phyloP scores from a whole-genome alignment of 495 filamentous ascomycete genomes.

The Neurospora tetraspora region DNA sequence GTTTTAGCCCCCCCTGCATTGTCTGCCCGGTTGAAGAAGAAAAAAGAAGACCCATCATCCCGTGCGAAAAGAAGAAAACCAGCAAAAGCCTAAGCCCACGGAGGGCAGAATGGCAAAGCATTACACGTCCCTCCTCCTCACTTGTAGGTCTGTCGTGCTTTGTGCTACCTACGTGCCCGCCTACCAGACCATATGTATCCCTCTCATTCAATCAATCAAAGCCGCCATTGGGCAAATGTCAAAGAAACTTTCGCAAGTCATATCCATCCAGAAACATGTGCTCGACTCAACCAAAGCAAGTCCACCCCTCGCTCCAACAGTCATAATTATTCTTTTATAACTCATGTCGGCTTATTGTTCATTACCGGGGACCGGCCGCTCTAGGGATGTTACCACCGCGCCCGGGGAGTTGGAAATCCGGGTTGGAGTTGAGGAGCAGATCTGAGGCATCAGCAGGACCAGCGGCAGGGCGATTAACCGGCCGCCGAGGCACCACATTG shows the following conservation, averaged over 20 bases:
- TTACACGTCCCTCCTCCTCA: not conserved
- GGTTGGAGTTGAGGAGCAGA: constrained; percentile 56
- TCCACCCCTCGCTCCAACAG: not conserved
- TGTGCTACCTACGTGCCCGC: not conserved
- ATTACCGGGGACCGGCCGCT: constrained; percentile 7
- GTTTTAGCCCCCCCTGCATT: not conserved
- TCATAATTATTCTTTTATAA: not conserved
- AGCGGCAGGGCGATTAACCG: constrained; percentile 33
- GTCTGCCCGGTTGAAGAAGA: not conserved
- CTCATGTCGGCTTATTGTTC: not conserved
- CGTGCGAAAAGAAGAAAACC: not conserved
- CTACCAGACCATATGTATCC: not conserved
- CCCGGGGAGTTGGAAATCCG: constrained; percentile 58
- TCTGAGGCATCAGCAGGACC: constrained; percentile 21
- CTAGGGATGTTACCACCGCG: constrained; percentile 13
- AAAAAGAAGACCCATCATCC: not conserved
- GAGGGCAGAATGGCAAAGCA: not conserved
- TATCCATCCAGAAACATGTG: not conserved
- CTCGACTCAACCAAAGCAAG: not conserved
- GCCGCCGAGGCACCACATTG: constrained; percentile 19
- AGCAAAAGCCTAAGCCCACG: not conserved
- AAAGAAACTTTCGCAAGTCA: not conserved
- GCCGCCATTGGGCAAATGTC: not conserved
- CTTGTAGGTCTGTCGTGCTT: not conserved
- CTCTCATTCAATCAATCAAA: not conserved